phyloP scores from a whole-genome alignment of 768 basidiomycete species.

The Auricularia sp. region DNA sequence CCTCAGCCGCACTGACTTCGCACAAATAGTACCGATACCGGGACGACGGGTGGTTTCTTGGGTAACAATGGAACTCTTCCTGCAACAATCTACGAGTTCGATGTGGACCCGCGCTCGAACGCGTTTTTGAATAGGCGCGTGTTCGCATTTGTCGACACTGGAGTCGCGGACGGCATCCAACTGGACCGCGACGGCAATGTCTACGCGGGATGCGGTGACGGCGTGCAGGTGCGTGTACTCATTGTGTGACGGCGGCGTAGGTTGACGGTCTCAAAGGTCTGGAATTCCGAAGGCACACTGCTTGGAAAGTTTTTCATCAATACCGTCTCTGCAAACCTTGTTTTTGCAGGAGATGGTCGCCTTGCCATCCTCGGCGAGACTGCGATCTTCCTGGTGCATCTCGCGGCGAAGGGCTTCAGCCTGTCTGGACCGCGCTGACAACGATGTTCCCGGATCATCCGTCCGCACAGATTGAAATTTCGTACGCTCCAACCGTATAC shows the following conservation, averaged over 20 bases:
- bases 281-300: conserved; percentile 43
- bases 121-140: conserved; percentile 51
- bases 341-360: conserved; percentile 31
- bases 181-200: conserved; percentile 57
- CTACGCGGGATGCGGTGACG: conserved; percentile 58
- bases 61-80: conserved; percentile 49
- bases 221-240: conserved; percentile 39
- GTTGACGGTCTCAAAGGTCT: conserved; percentile 29
- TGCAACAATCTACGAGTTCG: conserved; percentile 64
- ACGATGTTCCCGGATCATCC: neutral
- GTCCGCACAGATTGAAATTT: neutral
- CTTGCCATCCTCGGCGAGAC: conserved; percentile 33
- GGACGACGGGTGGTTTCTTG: conserved; percentile 33
- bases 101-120: conserved; percentile 48
- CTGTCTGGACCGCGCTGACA: neutral
- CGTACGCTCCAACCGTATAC: neutral
- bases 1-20: conserved; percentile 3
- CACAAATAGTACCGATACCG: conserved; percentile 40
- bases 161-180: conserved; percentile 59
- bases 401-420: conserved; percentile 16
- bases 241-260: neutral
- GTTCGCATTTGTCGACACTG: conserved; percentile 58
- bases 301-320: conserved; percentile 56
- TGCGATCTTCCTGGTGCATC: conserved; percentile 29
- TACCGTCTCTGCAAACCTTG: conserved; percentile 26